These are phyloP conservation scores for Coemansia aciculifera DNA, from an alignment of 192 early-diverging fungal genomes.

Conservation along the genomic window DNA sequence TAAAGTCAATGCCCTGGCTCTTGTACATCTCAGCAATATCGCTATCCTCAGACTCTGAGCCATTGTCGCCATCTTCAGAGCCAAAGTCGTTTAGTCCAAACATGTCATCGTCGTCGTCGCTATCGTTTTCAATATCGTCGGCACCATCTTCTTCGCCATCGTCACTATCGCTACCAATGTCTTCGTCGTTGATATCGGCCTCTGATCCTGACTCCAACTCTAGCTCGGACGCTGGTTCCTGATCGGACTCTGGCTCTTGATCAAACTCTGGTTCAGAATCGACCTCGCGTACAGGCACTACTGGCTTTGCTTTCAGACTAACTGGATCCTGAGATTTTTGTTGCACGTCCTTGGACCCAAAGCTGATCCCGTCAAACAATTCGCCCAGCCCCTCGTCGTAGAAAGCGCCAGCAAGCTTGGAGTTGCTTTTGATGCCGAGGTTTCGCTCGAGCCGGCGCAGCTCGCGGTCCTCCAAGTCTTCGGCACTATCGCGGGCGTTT, in stretches of 20 bases:
- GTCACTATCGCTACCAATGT: neutral
- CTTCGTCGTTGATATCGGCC: conserved; percentile 1
- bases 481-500: conserved; percentile 8
- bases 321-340: neutral
- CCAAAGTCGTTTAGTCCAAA: conserved; percentile 42
- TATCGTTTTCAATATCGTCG: conserved; percentile 20
- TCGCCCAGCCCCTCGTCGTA: conserved; percentile 52
- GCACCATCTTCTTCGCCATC: neutral
- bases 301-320: neutral
- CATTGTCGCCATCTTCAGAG: conserved; percentile 12
- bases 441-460: conserved; percentile 52
- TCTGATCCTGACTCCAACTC: neutral
- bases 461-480: conserved; percentile 55
- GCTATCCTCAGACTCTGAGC: conserved; percentile 45
- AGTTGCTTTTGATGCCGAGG: conserved; percentile 52
- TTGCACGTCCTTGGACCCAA: conserved; percentile 40
- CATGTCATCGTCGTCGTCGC: conserved; percentile 27
- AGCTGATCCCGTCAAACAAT: conserved; percentile 32
- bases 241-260: neutral
- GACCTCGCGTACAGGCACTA: neutral
- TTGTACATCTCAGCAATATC: conserved; percentile 50
- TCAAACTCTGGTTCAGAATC: neutral
- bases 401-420: conserved; percentile 46
- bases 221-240: neutral
- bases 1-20: conserved; percentile 26